phyloP scores from a whole-genome alignment of 768 basidiomycete species.

The Suillus subaureus region DNA sequence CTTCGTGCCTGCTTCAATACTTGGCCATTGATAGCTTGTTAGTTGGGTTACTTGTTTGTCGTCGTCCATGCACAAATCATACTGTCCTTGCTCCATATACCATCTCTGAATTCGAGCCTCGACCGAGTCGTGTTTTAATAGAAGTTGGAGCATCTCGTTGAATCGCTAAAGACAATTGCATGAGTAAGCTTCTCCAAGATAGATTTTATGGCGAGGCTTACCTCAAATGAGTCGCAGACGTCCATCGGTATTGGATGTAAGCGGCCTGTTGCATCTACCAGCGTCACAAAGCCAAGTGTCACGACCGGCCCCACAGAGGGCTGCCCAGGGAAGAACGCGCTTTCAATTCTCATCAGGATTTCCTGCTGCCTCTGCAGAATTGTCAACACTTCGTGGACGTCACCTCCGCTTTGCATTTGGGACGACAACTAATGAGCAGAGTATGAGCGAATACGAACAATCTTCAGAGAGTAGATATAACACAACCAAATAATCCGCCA shows the following conservation, averaged over 20 bases:
- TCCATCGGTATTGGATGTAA: constrained; percentile 29
- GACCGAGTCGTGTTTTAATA: constrained; percentile 18
- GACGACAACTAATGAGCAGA: background rate
- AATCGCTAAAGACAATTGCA: constrained; percentile 12
- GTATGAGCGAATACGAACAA: background rate
- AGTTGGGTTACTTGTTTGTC: background rate
- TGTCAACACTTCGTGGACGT: background rate
- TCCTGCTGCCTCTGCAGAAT: background rate
- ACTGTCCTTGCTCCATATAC: constrained; percentile 25
- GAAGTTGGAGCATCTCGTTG: constrained; percentile 1
- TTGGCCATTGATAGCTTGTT: background rate
- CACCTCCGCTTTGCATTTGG: background rate
- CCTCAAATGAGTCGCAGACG: constrained; percentile 28
- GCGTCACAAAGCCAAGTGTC: background rate
- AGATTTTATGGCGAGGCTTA: background rate
- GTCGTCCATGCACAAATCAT: constrained; percentile 19
- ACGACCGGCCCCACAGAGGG: background rate
- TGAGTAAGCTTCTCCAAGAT: background rate
- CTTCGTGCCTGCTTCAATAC: constrained; percentile 26
- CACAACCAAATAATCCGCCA: background rate
- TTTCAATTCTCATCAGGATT: background rate
- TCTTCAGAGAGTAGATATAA: background rate
- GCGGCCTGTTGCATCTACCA: background rate
- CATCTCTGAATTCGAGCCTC: constrained; percentile 19
- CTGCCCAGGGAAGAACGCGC: accelerated